Conservation (phyloP, 768 basidiomycete genomes). For the Hygrophorus pudorinus region DNA sequence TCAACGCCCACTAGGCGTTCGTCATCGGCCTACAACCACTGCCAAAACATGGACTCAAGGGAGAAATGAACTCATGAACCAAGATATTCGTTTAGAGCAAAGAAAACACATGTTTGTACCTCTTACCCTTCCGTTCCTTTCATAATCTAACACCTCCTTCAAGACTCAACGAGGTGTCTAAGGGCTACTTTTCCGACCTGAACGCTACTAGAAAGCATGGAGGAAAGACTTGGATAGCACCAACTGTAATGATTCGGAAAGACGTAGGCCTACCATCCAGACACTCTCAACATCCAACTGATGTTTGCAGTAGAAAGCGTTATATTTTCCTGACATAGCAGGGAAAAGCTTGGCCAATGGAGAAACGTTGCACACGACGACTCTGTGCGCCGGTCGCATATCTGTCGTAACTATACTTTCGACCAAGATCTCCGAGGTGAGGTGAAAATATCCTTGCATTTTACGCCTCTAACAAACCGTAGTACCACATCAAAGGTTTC, state of each 20-base stretch:
- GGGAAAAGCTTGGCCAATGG: conserved; percentile 58
- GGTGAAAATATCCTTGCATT: background rate
- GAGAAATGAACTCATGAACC: conserved; percentile 60
- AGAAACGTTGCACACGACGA: conserved; percentile 60
- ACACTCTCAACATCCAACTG: conserved; percentile 2
- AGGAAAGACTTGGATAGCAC: conserved; percentile 94
- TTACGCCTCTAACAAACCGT: conserved; percentile 4
- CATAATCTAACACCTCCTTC: conserved; percentile 1
- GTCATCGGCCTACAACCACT: conserved; percentile 52
- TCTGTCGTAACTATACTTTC: conserved; percentile 77
- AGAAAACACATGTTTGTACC: conserved; percentile 49
- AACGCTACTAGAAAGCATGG: conserved; percentile 74
- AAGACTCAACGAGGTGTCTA: conserved; percentile 46
- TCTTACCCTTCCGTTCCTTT: background rate
- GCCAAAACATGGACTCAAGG: conserved; percentile 49
- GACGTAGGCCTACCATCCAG: conserved; percentile 49
- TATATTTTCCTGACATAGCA: conserved; percentile 82
- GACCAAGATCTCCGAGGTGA: conserved; percentile 83
- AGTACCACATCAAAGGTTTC: conserved; percentile 79
- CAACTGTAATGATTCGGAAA: conserved; percentile 78
- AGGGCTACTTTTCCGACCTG: conserved; percentile 84
- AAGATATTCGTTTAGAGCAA: conserved; percentile 60
- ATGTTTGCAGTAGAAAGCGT: conserved; percentile 55
- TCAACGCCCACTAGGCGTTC: conserved; percentile 68
- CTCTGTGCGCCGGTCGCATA: conserved; percentile 64